Base-by-base conservation (phyloP, 805 yeast genomes). In the Hanseniaspora guilliermondii region DNA sequence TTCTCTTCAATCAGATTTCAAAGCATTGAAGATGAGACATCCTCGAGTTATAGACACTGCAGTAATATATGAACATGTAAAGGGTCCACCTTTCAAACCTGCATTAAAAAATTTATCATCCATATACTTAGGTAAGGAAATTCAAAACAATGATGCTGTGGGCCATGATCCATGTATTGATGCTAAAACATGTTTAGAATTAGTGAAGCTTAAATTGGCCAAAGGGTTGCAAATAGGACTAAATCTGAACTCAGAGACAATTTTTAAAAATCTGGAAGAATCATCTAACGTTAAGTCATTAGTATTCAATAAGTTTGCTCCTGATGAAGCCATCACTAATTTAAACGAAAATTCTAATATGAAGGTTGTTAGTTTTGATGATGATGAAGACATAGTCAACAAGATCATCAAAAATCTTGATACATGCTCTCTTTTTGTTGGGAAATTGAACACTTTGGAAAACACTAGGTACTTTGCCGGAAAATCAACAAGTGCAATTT, bases 131-230 rank as follows among this genome's bases (percentile, higher is more conserved):
- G 67, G 72, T 19, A 68, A 76, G 49, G 69, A 65, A 0, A 91
- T 91, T 50, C 97, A 93, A 66, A 68, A 68, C 25, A 82, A 83
- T n/a, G 74, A 73, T 25, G 59, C 56, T 3, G 59, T 65, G 3
- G 95, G 95, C 1, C 97, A 91, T 67, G 85, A 89, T 53, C 84
- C 97, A 0, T 74, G 83, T 4, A 96, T 87, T 64, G 98, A 91
- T 64, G 84, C 95, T 12, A 65, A 65, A 30, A 81, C 95, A 0
- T 86, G 96, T 64, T 71, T 89, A 62, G 87, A 86, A 50, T 73
- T 91, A 49, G 77, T 85, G 1, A 80, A 85, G 60, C 60, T 80
- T 59, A 88, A 89, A 63, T 66, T 88, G 14, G 66, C 72, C 4
- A 79, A 82, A 55, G 97, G 96, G 0, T 64, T 68, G 6, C 68